A percentile compares a stretch with the other conserved stretches of the same genome.
Conservation (phyloP, 1,284 basidiomycete genomes). For the Agaricales sp. region DNA sequence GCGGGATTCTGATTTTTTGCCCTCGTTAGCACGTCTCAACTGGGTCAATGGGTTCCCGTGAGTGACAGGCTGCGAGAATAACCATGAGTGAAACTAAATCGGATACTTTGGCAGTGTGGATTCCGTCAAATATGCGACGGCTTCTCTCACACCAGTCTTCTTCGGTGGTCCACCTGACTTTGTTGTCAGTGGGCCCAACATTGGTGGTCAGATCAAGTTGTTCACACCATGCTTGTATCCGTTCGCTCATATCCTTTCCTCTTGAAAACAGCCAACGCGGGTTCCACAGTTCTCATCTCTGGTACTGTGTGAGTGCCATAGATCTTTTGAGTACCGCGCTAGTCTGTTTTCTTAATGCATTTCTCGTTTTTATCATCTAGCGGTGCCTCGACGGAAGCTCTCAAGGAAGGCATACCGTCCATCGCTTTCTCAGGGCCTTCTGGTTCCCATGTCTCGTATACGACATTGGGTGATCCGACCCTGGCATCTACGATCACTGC, state of each 20-base stretch:
- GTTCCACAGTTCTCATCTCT: slow-evolving; percentile 22
- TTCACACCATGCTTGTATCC: no score
- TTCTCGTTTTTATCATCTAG: no score
- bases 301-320: slow-evolving; percentile 40
- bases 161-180: slow-evolving; percentile 36
- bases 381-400: slow-evolving; percentile 37
- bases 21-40: slow-evolving; percentile 27
- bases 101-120: no score
- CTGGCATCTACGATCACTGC: slow-evolving; percentile 25
- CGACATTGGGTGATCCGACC: slow-evolving; percentile 26
- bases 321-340: no score
- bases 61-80: no score
- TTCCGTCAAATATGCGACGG: slow-evolving; percentile 33
- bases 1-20: no score
- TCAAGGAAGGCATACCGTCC: slow-evolving; percentile 34
- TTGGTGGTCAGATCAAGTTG: slow-evolving; percentile 32
- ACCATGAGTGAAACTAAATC: no score
- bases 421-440: slow-evolving; percentile 38
- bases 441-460: slow-evolving; percentile 32
- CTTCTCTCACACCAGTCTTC: slow-evolving; percentile 33
- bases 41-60: slow-evolving; percentile 32
- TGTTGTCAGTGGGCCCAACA: slow-evolving; percentile 40
- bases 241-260: no score
- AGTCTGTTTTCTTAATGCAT: background rate
- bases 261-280: slow-evolving; percentile 39